phyloP scores from a whole-genome alignment of 1,284 basidiomycete genomes.

The Puccinia coronata region DNA sequence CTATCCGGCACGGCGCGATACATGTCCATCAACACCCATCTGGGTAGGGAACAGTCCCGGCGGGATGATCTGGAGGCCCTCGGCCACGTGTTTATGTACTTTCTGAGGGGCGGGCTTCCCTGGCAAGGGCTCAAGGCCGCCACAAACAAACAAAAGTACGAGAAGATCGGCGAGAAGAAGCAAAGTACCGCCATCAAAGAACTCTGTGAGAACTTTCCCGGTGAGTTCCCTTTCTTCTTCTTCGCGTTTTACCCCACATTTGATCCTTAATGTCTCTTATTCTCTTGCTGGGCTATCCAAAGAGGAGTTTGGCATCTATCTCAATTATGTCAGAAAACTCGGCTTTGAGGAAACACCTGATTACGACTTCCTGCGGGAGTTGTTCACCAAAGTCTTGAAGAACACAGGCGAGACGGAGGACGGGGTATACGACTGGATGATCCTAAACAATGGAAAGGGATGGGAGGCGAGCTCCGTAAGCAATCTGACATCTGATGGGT shows the following conservation, averaged over 20 bases:
- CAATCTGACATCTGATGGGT: slow-evolving; percentile 58
- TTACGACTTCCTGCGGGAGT: slow-evolving; percentile 89
- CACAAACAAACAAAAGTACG: slow-evolving; percentile 97
- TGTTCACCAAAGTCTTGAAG: slow-evolving; percentile 88
- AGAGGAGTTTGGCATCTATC: slow-evolving; percentile 78
- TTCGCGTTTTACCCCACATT: not conserved
- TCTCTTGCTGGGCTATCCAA: slow-evolving; percentile 45
- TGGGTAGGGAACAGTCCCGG: slow-evolving; percentile 90
- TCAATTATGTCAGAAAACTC: slow-evolving; percentile 58
- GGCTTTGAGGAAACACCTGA: slow-evolving; percentile 82
- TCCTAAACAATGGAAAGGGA: slow-evolving; percentile 84
- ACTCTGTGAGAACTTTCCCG: slow-evolving; percentile 85
- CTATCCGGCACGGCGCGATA: slow-evolving; percentile 86
- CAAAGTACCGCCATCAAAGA: slow-evolving; percentile 94
- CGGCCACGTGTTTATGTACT: slow-evolving; percentile 98
- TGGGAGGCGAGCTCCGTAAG: slow-evolving; percentile 83
- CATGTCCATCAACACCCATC: slow-evolving; percentile 96
- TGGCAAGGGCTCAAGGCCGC: slow-evolving; percentile 97
- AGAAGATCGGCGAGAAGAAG: slow-evolving; percentile 99
- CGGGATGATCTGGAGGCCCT: slow-evolving; percentile 91
- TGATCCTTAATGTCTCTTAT: not conserved
- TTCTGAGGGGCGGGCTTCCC: slow-evolving; percentile 81
- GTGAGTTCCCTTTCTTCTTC: slow-evolving; percentile 63
- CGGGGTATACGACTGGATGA: slow-evolving; percentile 85
- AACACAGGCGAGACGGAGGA: slow-evolving; percentile 84